Evolutionary conservation across 108 stramenopile species (phyloP).

Genomic region (Stephanodiscus minutulus): DNA sequence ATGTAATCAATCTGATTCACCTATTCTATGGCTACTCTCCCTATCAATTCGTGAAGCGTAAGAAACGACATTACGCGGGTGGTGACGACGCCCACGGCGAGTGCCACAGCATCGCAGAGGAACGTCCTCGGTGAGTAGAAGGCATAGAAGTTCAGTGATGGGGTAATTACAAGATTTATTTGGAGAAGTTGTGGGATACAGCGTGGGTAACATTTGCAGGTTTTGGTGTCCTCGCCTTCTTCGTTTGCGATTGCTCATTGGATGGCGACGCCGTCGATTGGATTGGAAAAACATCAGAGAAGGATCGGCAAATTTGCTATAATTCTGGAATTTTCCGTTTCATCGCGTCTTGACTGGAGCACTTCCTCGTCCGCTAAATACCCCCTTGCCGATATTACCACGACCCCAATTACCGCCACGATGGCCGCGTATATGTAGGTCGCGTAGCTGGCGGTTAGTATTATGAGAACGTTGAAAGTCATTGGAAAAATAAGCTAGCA

Average conservation of each 20-base stretch:
- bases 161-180: neutral
- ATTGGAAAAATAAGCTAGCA: slow-evolving; percentile 20
- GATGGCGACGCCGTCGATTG: neutral
- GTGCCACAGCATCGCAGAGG: slow-evolving; percentile 9
- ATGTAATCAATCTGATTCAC: neutral
- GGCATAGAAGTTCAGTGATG: neutral
- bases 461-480: slow-evolving; percentile 22
- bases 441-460: slow-evolving; percentile 39
- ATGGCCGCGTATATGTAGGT: slow-evolving; percentile 46
- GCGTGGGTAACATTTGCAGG: slow-evolving; percentile 1
- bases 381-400: slow-evolving; percentile 20
- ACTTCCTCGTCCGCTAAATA: neutral
- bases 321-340: neutral
- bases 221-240: neutral
- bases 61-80: slow-evolving; percentile 23
- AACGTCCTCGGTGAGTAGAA: neutral
- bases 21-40: neutral
- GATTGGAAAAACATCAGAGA: neutral
- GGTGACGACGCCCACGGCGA: slow-evolving; percentile 15
- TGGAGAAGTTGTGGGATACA: neutral
- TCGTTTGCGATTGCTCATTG: neutral
- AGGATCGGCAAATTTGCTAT: neutral
- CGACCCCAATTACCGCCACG: slow-evolving; percentile 22
- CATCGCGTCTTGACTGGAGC: neutral
- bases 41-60: slow-evolving; percentile 15